These are phyloP conservation scores for Rhodotorula graminis DNA, from an alignment of 768 basidiomycete genomes.

Conservation along the genomic window DNA sequence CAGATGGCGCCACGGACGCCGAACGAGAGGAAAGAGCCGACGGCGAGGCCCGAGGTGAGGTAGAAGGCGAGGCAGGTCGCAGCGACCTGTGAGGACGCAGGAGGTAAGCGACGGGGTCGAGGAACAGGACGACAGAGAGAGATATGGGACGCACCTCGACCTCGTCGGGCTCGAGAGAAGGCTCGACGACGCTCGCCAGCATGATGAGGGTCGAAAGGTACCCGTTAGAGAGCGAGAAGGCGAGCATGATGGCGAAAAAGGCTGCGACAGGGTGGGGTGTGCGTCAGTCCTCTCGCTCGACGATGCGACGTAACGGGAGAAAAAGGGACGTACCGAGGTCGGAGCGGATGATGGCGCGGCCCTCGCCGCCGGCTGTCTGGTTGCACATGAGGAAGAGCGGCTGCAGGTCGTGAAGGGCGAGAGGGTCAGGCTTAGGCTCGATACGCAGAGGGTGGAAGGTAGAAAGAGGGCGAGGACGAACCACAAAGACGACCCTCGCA, in stretches of 20 bases:
- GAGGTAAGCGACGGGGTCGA: not conserved
- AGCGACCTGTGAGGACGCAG: conserved; percentile 12
- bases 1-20: conserved; percentile 25
- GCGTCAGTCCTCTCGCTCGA: not conserved
- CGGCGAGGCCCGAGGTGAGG: conserved; percentile 35
- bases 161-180: conserved; percentile 36
- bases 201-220: conserved; percentile 41
- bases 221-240: conserved; percentile 41
- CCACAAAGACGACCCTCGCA: conserved; percentile 40
- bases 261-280: conserved; percentile 21
- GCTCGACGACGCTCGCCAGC: conserved; percentile 39
- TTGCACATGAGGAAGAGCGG: conserved; percentile 44
- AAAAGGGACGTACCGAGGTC: conserved; percentile 32
- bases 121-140: too few relatives aligned
- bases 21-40: conserved; percentile 34
- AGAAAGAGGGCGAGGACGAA: too few relatives aligned
- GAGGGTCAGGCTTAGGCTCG: not conserved
- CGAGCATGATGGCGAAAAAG: conserved; percentile 39
- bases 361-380: conserved; percentile 16
- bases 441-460: too few relatives aligned
- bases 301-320: not conserved
- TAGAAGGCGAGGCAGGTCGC: conserved; percentile 38
- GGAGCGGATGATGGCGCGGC: conserved; percentile 28
- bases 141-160: conserved; percentile 24
- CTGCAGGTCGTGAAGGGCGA: conserved; percentile 9